These are phyloP conservation scores for Neurospora discreta DNA, from an alignment of 495 filamentous ascomycete genomes.

Conservation along the genomic window DNA sequence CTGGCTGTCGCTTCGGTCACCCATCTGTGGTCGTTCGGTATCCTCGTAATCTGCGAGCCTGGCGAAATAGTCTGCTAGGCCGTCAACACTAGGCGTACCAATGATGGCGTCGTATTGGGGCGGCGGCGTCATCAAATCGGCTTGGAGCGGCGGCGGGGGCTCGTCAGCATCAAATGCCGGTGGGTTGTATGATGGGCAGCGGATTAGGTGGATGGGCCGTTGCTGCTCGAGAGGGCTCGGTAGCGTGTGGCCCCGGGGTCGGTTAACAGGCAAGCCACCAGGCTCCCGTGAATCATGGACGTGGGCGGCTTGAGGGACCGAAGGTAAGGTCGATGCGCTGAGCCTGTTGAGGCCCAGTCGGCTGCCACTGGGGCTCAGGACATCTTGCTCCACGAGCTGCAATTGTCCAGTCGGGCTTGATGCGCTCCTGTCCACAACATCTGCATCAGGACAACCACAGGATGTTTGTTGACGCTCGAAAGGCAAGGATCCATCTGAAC, in stretches of 20 bases:
- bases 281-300: conserved; percentile 5
- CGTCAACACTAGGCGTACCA: conserved; percentile 65
- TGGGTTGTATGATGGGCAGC: conserved; percentile 81
- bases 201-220: conserved; percentile 80
- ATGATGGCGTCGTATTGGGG: conserved; percentile 80
- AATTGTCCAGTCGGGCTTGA: conserved; percentile 19
- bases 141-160: conserved; percentile 49
- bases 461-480: conserved; percentile 38
- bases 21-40: conserved; percentile 12
- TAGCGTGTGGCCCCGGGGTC: background rate
- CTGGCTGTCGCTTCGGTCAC: background rate
- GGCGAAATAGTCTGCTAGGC: conserved; percentile 85
- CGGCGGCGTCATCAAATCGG: conserved; percentile 64
- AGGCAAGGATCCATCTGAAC: conserved; percentile 40
- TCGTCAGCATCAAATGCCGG: conserved; percentile 82
- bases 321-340: conserved; percentile 8
- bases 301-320: conserved; percentile 20
- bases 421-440: conserved; percentile 30
- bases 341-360: conserved; percentile 14
- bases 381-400: conserved; percentile 16
- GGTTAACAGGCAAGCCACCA: conserved; percentile 1
- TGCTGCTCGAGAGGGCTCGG: conserved; percentile 8
- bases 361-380: conserved; percentile 2
- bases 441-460: conserved; percentile 71
- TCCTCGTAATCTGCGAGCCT: conserved; percentile 36